Percentiles rank a stretch among this genome's conserved stretches.
These are phyloP conservation scores for Tulasnella sp. DNA, from an alignment of 768 basidiomycete species.

Conservation along the genomic window DNA sequence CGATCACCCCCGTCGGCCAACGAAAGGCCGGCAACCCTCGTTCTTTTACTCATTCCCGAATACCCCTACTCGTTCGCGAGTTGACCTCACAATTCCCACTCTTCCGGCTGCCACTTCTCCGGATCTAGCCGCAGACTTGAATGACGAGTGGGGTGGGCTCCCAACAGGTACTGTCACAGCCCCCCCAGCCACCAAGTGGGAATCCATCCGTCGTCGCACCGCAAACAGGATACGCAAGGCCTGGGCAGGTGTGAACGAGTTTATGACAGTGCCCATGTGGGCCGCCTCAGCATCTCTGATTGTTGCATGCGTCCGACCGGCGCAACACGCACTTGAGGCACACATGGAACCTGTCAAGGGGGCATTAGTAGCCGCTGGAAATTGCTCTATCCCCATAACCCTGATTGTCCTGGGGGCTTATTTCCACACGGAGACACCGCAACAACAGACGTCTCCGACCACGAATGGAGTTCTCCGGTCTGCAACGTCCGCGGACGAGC, in stretches of 20 bases:
- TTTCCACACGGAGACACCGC: constrained; percentile 36
- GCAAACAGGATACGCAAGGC: constrained; percentile 22
- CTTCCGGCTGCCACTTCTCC: neutral
- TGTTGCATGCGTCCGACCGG: constrained; percentile 61
- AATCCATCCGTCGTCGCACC: constrained; percentile 18
- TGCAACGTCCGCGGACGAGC: neutral
- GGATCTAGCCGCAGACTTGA: neutral
- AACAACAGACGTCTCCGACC: neutral
- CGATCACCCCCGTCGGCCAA: neutral
- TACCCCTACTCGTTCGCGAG: constrained; percentile 27
- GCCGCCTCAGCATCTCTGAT: constrained; percentile 61
- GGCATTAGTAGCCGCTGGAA: constrained; percentile 54
- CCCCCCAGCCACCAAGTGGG: constrained; percentile 1
- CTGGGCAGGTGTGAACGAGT: constrained; percentile 41
- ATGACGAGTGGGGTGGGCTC: constrained; percentile 12
- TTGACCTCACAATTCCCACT: neutral
- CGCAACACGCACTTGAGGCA: constrained; percentile 57
- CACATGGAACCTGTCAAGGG: constrained; percentile 55
- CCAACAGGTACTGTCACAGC: neutral
- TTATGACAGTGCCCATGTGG: constrained; percentile 86
- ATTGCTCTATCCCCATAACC: constrained; percentile 77
- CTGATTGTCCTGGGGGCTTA: constrained; percentile 88
- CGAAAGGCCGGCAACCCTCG: constrained; percentile 25
- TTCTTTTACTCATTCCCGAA: constrained; percentile 60
- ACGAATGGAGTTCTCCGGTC: neutral